Conservation (phyloP, 1,139 yeast genomes). For the Kodamaea ohmeri region DNA sequence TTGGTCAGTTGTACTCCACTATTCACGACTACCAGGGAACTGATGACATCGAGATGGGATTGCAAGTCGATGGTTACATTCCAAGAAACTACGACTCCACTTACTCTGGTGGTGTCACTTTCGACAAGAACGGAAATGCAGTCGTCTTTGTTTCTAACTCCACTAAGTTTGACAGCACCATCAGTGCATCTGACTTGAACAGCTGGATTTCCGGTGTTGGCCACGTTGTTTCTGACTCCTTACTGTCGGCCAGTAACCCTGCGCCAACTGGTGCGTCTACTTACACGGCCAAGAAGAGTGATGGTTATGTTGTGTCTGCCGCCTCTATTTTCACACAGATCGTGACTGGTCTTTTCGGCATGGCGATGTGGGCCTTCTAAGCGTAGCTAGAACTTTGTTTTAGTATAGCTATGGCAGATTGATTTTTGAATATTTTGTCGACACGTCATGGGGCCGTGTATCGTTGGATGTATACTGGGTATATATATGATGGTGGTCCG, state of each 20-base stretch:
- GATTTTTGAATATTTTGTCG: no score
- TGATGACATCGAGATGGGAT: conserved; percentile 55
- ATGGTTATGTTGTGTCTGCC: conserved; percentile 16
- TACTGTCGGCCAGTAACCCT: conserved; percentile 23
- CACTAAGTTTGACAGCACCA: conserved; percentile 44
- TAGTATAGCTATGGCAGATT: no score
- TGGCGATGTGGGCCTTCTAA: conserved; percentile 19
- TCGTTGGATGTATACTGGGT: no score
- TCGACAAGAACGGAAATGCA: conserved; percentile 58
- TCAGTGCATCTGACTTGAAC: conserved; percentile 33
- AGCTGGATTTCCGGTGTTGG: conserved; percentile 34
- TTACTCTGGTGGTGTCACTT: conserved; percentile 70
- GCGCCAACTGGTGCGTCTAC: conserved; percentile 20
- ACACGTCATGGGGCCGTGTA: no score
- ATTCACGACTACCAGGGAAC: conserved; percentile 75
- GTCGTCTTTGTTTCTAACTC: conserved; percentile 60
- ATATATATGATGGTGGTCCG: no score
- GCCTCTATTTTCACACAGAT: conserved; percentile 18
- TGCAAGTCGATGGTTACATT: conserved; percentile 56
- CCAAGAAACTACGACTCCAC: conserved; percentile 46
- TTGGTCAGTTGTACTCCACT: conserved; percentile 57
- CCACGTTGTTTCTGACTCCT: conserved; percentile 21
- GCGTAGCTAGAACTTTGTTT: no score
- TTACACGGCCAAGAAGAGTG: conserved; percentile 23
- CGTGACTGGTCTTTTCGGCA: conserved; percentile 19